Evolutionary conservation across 169 alveolate genomes (phyloP).

Genomic region (Plasmodium gaboni): DNA sequence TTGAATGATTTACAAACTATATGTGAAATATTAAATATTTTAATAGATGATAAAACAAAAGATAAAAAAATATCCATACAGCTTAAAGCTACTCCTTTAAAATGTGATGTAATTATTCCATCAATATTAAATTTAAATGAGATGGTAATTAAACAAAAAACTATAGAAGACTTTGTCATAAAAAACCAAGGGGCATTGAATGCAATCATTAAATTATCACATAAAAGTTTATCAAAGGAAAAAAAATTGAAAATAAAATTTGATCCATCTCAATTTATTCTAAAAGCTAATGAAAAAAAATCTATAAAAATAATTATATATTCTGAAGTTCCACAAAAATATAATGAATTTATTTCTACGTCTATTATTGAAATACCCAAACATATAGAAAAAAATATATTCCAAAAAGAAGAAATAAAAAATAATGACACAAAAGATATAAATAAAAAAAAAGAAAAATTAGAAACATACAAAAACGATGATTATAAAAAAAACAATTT

Average conservation of each 20-base stretch:
- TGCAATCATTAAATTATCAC: conserved; percentile 46
- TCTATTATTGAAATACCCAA: conserved; percentile 73
- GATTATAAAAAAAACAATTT: neutral
- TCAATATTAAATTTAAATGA: conserved; percentile 50
- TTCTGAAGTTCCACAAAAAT: conserved; percentile 62
- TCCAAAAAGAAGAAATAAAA: neutral
- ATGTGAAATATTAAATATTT: conserved; percentile 38
- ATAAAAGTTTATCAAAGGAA: conserved; percentile 42
- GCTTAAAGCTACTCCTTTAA: conserved; percentile 70
- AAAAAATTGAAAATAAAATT: conserved; percentile 48
- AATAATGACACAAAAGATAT: too few species aligned
- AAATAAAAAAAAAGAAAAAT: too few species aligned
- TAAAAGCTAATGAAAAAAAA: conserved; percentile 42
- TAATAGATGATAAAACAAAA: conserved; percentile 47
- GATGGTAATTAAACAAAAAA: conserved; percentile 67
- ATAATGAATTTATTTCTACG: conserved; percentile 22
- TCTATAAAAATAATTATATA: conserved; percentile 16
- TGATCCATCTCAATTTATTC: conserved; percentile 58
- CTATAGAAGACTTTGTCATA: conserved; percentile 40
- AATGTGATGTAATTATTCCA: conserved; percentile 57
- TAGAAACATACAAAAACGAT: neutral
- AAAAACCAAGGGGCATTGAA: conserved; percentile 54
- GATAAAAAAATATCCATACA: conserved; percentile 47
- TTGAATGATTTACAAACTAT: conserved; percentile 51
- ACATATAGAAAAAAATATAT: conserved; percentile 24